Conservation (phyloP, 2,329 filamentous ascomycete species). For the Penicillium italicum region DNA sequence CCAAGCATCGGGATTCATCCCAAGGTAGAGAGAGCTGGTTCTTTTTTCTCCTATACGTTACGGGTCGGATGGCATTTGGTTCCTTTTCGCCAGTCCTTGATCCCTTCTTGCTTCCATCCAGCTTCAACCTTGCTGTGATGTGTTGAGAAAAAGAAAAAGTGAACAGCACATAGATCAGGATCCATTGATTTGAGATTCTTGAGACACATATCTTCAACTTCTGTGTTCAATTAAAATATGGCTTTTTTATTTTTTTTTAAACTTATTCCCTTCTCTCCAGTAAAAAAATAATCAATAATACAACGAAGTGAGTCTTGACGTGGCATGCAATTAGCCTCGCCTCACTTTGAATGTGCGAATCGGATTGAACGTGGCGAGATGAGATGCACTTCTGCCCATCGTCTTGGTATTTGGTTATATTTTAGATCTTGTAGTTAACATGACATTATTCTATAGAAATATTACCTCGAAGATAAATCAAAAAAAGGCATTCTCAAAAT, state of each 20-base stretch:
- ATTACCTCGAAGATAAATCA: background rate
- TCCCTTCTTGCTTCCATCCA: conserved; percentile 17
- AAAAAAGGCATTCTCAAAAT: background rate
- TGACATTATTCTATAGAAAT: background rate
- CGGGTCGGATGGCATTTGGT: conserved; percentile 30
- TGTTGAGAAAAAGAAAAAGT: conserved; percentile 29
- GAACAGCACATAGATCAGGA: conserved; percentile 24
- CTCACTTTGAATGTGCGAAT: conserved; percentile 3
- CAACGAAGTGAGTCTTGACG: no score
- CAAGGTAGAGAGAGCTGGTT: conserved; percentile 4
- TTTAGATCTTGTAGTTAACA: background rate
- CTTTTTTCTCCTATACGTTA: conserved; percentile 15
- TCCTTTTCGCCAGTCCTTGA: conserved; percentile 29
- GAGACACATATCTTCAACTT: conserved; percentile 20
- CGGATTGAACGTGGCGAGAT: background rate
- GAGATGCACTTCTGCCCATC: conserved; percentile 3
- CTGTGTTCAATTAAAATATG: conserved; percentile 18
- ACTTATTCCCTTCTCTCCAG: no score
- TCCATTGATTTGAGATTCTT: conserved; percentile 10
- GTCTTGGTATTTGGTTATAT: background rate
- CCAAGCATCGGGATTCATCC: conserved; percentile 12
- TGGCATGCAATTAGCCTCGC: conserved; percentile 1
- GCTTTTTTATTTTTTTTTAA: conserved; percentile 3
- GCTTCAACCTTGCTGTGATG: conserved; percentile 20
- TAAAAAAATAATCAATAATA: no score